phyloP scores from a whole-genome alignment of 768 basidiomycete genomes.

The Lanmaoa rubissima region DNA sequence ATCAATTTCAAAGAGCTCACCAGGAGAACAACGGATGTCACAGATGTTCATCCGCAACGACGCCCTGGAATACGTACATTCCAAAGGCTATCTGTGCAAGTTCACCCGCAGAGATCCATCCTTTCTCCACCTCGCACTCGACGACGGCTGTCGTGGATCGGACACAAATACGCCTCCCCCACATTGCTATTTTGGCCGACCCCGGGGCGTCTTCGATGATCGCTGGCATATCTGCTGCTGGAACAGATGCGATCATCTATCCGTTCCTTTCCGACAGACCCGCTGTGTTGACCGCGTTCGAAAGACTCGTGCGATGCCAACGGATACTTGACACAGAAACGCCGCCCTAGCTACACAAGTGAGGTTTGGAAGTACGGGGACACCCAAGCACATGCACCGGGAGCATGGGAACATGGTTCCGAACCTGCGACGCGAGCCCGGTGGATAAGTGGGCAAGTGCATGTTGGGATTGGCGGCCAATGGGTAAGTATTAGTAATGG shows the following conservation, averaged over 20 bases:
- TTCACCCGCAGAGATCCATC: neutral
- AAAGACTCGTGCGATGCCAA: neutral
- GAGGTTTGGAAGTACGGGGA: neutral
- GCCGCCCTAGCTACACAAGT: neutral
- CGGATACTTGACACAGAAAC: neutral
- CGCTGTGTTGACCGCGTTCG: neutral
- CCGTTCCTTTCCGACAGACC: neutral
- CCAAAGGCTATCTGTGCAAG: neutral
- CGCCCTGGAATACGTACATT: neutral
- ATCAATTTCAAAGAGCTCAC: constrained; percentile 4
- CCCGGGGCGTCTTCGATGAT: neutral
- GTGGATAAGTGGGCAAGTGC: neutral
- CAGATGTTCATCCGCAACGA: constrained; percentile 9
- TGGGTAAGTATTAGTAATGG: no score
- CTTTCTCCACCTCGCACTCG: neutral
- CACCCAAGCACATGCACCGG: neutral
- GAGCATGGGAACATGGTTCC: neutral
- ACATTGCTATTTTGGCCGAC: neutral
- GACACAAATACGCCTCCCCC: neutral
- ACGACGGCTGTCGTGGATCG: neutral
- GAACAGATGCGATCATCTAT: neutral
- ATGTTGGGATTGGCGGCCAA: neutral
- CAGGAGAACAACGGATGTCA: neutral
- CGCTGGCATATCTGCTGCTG: neutral
- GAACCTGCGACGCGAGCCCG: neutral